Percentiles rank a stretch among this genome's conserved stretches.
phyloP scores from a whole-genome alignment of 2,329 filamentous ascomycete genomes.

The Didymella sp. region DNA sequence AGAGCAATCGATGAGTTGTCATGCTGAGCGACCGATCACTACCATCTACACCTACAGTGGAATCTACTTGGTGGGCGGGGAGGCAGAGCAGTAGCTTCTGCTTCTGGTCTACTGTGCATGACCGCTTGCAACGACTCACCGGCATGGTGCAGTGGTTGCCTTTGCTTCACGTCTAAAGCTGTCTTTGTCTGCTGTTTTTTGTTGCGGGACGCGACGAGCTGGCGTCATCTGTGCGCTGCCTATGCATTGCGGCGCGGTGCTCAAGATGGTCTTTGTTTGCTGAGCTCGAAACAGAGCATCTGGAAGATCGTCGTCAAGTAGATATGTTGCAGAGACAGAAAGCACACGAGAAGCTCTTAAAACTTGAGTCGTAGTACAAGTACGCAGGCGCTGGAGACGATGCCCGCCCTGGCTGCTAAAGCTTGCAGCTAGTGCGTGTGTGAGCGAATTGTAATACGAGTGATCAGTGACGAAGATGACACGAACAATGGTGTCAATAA shows the following conservation, averaged over 20 bases:
- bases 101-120: neutral
- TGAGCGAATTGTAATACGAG: neutral
- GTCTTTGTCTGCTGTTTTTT: neutral
- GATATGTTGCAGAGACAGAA: neutral
- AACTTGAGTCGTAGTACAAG: neutral
- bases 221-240: neutral
- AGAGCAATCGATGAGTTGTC: neutral
- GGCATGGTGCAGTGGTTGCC: neutral
- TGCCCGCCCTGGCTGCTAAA: neutral
- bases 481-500: neutral
- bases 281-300: neutral
- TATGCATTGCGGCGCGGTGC: neutral
- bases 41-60: neutral
- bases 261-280: neutral
- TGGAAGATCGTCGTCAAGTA: neutral
- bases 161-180: neutral
- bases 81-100: neutral
- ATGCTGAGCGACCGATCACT: neutral
- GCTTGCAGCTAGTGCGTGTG: neutral
- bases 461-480: neutral
- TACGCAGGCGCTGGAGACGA: neutral
- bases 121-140: neutral
- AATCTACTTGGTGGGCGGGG: neutral
- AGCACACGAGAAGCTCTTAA: neutral
- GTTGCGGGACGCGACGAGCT: neutral